Conservation (phyloP, 2,329 filamentous ascomycete genomes). For the Epichloe gansuensis region DNA sequence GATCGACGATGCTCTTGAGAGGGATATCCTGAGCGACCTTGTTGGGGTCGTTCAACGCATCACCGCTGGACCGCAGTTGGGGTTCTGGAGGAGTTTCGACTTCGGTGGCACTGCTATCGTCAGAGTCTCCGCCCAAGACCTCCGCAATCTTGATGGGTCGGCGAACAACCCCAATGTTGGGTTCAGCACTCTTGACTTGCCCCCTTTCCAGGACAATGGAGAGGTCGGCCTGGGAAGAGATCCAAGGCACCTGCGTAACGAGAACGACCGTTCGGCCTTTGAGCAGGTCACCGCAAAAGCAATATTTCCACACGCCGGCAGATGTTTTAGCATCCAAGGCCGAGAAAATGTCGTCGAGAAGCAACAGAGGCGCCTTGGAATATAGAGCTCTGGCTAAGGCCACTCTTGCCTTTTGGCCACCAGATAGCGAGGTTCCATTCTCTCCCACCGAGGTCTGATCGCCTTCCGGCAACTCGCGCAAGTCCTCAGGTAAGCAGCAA, state of each 20-base stretch:
- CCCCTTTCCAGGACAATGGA: constrained; percentile 35
- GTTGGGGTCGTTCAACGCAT: constrained; percentile 17
- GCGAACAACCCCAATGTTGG: constrained; percentile 33
- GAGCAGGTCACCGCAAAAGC: constrained; percentile 44
- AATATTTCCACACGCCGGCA: constrained; percentile 42
- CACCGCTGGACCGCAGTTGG: constrained; percentile 17
- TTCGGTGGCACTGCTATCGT: constrained; percentile 20
- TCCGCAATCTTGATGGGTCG: constrained; percentile 31
- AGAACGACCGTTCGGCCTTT: constrained; percentile 42
- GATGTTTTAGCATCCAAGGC: constrained; percentile 48
- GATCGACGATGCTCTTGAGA: constrained; percentile 31
- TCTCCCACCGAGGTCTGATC: constrained; percentile 43
- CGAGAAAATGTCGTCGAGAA: constrained; percentile 49
- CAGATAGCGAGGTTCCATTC: constrained; percentile 42
- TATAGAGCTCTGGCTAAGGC: constrained; percentile 46
- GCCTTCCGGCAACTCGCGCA: constrained; percentile 36
- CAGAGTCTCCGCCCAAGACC: constrained; percentile 22
- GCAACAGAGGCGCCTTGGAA: constrained; percentile 39
- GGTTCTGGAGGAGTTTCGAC: constrained; percentile 15
- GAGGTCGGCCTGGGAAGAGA: constrained; percentile 37
- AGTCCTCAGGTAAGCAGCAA: constrained; percentile 39
- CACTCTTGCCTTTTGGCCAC: constrained; percentile 44
- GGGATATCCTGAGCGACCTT: constrained; percentile 26
- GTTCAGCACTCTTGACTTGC: constrained; percentile 26
- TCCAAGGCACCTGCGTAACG: constrained; percentile 44